Conservation (phyloP, 306 rosid genomes). For the Urtica urens region DNA sequence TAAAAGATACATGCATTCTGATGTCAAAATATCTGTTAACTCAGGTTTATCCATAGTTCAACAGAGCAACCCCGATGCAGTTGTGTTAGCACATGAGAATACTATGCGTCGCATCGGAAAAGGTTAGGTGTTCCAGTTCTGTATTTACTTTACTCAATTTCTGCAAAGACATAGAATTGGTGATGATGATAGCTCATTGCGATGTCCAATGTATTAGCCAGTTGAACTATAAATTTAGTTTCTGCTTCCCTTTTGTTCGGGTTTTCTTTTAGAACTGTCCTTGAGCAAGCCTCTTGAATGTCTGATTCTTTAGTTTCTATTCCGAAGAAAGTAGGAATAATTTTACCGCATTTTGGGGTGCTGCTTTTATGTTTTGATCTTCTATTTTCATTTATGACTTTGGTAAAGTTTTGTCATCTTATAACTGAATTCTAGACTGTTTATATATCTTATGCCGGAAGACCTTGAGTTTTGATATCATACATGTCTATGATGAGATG, state of each 20-base stretch:
- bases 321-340: too few species aligned
- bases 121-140: constrained; percentile 33
- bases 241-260: not conserved
- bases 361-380: too few species aligned
- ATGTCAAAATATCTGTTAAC: not conserved
- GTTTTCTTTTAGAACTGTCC: not conserved
- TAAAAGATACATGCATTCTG: not conserved
- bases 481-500: too few species aligned
- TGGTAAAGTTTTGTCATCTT: too few species aligned
- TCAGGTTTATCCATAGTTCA: constrained; percentile 82
- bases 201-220: not conserved
- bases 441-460: not conserved
- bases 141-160: not conserved
- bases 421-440: too few species aligned
- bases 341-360: too few species aligned
- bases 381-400: too few species aligned
- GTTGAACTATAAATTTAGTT: not conserved
- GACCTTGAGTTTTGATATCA: not conserved
- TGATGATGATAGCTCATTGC: not conserved
- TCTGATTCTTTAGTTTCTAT: not conserved
- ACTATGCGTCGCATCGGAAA: constrained; percentile 57
- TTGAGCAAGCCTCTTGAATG: not conserved
- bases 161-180: not conserved
- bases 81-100: constrained; percentile 61
- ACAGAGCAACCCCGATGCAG: constrained; percentile 69